These are phyloP conservation scores for Fragilariopsis cylindrus DNA, from an alignment of 108 stramenopile genomes.

Conservation along the genomic window DNA sequence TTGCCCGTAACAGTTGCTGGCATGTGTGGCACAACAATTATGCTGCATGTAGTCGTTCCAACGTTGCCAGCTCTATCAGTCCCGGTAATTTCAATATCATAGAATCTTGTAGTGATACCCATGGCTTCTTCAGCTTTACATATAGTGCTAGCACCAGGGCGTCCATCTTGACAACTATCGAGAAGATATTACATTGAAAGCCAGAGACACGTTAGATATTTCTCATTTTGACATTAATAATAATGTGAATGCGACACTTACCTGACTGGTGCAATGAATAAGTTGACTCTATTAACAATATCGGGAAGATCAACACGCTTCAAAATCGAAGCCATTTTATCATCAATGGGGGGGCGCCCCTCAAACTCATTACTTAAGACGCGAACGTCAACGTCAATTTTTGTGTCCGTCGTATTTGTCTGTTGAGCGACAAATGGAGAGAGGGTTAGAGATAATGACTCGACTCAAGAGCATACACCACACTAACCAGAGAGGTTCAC, in stretches of 20 bases:
- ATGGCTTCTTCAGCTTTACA: neutral
- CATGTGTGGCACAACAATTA: conserved; percentile 21
- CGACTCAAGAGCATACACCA: no score
- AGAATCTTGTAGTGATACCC: conserved; percentile 19
- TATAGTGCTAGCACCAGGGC: neutral
- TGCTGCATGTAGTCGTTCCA: conserved; percentile 19
- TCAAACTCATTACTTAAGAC: neutral
- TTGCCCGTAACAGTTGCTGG: no score
- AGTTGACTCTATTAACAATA: neutral
- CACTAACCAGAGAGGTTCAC: no score
- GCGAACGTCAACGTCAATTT: neutral
- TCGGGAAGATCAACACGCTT: neutral
- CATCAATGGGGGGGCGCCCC: neutral
- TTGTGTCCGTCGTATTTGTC: no score
- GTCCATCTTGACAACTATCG: neutral
- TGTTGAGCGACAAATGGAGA: no score
- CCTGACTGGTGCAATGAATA: neutral
- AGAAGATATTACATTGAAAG: neutral
- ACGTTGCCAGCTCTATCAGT: conserved; percentile 23
- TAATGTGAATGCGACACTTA: neutral
- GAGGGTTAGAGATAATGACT: no score
- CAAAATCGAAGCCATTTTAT: neutral
- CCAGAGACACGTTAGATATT: neutral
- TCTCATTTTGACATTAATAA: neutral
- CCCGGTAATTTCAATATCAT: conserved; percentile 19